Percentiles rank a stretch among this genome's conserved stretches.
phyloP scores from a whole-genome alignment of 257 asterid genomes.

The Ajuga chamaepitys region DNA sequence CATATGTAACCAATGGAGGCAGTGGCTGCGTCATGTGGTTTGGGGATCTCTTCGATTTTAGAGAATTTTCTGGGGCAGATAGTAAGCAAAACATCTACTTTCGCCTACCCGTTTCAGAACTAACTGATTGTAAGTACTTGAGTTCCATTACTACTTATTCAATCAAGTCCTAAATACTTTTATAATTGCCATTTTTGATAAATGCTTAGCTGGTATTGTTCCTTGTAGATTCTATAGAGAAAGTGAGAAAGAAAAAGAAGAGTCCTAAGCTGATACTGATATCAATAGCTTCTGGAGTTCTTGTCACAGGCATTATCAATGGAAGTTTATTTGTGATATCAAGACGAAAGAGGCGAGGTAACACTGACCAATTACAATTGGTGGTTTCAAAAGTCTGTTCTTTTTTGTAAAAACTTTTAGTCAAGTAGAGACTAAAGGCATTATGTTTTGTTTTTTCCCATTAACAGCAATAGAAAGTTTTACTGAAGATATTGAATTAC shows the following conservation, averaged over 20 bases:
- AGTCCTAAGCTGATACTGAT: not conserved
- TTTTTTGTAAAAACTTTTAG: not conserved
- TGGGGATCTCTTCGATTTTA: not conserved
- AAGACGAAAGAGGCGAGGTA: constrained; percentile 11
- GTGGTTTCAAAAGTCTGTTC: not conserved
- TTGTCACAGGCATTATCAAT: constrained; percentile 7
- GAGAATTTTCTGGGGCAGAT: not conserved
- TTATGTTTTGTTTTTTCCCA: not conserved
- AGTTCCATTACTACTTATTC: too few species aligned
- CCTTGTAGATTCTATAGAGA: not conserved
- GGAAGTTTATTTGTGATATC: not conserved
- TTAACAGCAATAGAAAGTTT: not conserved
- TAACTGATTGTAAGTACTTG: not conserved
- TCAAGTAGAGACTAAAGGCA: not conserved
- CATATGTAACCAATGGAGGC: not conserved
- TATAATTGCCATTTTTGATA: too few species aligned
- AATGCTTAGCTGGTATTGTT: not conserved
- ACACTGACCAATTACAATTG: too few species aligned
- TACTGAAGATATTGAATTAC: constrained; percentile 23
- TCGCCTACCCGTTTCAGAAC: not conserved
- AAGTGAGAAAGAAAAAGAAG: not conserved
- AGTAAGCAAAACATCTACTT: not conserved
- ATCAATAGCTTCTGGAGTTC: constrained; percentile 14
- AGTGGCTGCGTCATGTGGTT: not conserved
- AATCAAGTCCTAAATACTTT: not conserved